A percentile compares a stretch with the other conserved stretches of the same genome.
These are phyloP conservation scores for Trametes sp. DNA, from an alignment of 1,284 basidiomycete genomes.

Conservation along the genomic window DNA sequence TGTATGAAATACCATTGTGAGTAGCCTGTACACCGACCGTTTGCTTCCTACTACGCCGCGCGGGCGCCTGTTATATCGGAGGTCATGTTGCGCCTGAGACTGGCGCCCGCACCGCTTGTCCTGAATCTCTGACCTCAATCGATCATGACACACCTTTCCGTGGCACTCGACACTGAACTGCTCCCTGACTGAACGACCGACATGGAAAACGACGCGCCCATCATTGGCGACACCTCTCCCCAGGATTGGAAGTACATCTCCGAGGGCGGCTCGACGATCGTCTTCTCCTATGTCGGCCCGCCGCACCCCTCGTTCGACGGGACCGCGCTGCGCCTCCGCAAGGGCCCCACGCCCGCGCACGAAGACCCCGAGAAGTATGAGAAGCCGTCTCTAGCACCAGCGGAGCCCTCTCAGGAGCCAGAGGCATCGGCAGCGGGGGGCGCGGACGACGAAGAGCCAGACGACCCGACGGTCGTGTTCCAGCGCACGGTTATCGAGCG, in stretches of 20 bases:
- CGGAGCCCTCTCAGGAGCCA: too few relatives aligned
- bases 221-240: slow-evolving; percentile 52
- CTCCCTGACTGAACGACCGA: neutral
- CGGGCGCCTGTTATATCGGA: neutral
- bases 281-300: slow-evolving; percentile 80
- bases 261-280: slow-evolving; percentile 90
- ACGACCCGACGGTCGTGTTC: slow-evolving; percentile 69
- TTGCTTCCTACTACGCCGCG: too few relatives aligned
- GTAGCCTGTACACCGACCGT: neutral
- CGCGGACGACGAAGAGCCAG: slow-evolving; percentile 49
- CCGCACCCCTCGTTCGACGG: slow-evolving; percentile 56
- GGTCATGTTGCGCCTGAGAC: neutral
- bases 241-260: slow-evolving; percentile 84
- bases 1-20: slow-evolving; percentile 2
- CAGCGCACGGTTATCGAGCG: slow-evolving; percentile 65
- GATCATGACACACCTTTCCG: neutral
- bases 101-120: slow-evolving; percentile 11
- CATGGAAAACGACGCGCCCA: slow-evolving; percentile 6
- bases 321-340: slow-evolving; percentile 79
- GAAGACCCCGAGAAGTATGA: slow-evolving; percentile 15
- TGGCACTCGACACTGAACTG: neutral
- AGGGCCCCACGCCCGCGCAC: slow-evolving; percentile 43
- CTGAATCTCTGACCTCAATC: slow-evolving; percentile 16
- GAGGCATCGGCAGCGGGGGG: neutral
- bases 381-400: neutral